These are phyloP conservation scores for Fragaria iinumae DNA, from an alignment of 306 rosid species.

Conservation along the genomic window DNA sequence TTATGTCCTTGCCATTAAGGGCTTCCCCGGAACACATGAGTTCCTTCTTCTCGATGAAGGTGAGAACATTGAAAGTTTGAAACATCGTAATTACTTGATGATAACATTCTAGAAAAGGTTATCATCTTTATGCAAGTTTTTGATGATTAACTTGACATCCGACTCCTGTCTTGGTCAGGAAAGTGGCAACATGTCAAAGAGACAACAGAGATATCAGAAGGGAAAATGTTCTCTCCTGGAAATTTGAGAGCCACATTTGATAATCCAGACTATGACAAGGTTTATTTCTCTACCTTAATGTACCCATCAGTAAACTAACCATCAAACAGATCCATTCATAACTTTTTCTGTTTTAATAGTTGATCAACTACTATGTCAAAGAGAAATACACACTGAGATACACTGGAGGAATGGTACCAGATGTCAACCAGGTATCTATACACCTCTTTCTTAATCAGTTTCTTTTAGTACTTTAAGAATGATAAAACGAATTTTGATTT, in stretches of 20 bases:
- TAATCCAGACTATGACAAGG: constrained; percentile 81
- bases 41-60: constrained; percentile 98
- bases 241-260: constrained; percentile 96
- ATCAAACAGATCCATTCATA: not conserved
- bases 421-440: constrained; percentile 85
- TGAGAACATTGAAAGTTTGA: constrained; percentile 7
- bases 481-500: not conserved
- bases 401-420: constrained; percentile 99
- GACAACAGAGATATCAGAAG: constrained; percentile 88
- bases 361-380: constrained; percentile 72
- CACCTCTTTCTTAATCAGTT: not conserved
- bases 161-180: constrained; percentile 47
- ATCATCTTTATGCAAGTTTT: not conserved
- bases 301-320: not conserved
- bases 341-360: constrained; percentile 39
- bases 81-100: too few relatives aligned
- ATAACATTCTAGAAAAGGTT: too few relatives aligned
- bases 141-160: not conserved
- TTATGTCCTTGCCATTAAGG: constrained; percentile 89
- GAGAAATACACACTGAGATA: constrained; percentile 97
- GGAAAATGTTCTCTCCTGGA: constrained; percentile 96
- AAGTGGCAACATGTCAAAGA: constrained; percentile 99
- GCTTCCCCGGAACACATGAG: constrained; percentile 87
- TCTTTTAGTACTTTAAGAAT: not conserved
- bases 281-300: constrained; percentile 16